Evolutionary conservation across 148 eudicot genomes (phyloP), one percentile per base, ranked within the genome.

Genomic region (Pouteria glomerata): DNA sequence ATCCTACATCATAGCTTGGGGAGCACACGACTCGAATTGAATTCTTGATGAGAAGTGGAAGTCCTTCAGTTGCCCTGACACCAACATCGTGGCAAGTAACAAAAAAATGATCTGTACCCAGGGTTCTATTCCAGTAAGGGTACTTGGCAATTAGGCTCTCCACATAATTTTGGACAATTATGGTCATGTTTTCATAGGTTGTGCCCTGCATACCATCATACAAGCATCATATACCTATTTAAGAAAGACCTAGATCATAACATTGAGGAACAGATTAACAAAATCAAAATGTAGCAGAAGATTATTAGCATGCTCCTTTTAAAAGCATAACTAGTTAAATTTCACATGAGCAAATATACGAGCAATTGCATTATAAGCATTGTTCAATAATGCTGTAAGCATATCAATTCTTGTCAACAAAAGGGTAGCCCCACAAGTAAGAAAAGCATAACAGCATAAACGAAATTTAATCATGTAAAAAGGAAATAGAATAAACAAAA

Each of bases 81-180:
- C 97, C 98, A 68, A 91, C 98, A 82, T 95, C 98, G 78, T 89
- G 97, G 72, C 96, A 89, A 75, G 98, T 95, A 50, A 94, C 96
- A 44, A 95, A 91, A 73, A 95, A 95, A 72, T 95, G 98, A 85
- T 91, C 97, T 39, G 98, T 91, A 57, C 98, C 98, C 64, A 94
- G 80, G 3, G 97, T 94, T 82, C 97, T 85, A 78, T 94, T 94
- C 98, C 97, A 94, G 62, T 86, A 91, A 37, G 96, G 97, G 52
- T 91, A 91, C 87, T 94, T 91, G 71, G 78, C 77, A 51, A 85
- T 86, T 78, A 94, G 80, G 63, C 97, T 75, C 74, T 88, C 97
- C 73, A 94, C 93, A 71, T 89, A 91, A 81, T 88, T 84, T 67
- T 76, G 85, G 42, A 94, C 97, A 44, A 91, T 94, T 45, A 88